Evolutionary conservation across 1,284 basidiomycete species (phyloP), one percentile per base, ranked within the genome.

Genomic region (Microbotryum intermedium): DNA sequence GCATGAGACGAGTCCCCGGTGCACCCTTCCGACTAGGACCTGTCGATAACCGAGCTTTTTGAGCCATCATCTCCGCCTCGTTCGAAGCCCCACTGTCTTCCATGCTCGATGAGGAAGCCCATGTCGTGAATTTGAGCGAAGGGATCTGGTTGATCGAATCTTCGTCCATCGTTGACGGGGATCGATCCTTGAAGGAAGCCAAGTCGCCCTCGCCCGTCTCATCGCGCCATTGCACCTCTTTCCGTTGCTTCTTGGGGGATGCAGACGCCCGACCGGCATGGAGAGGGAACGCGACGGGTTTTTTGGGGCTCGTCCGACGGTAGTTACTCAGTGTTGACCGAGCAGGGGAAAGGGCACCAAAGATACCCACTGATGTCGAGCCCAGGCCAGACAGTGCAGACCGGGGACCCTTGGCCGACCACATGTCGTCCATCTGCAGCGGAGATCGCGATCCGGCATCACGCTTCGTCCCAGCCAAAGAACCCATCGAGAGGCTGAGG

Each of bases 191-290:
- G 66, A 62, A 50, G 57, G 57, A 59, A 50, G 62, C 66, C 23
- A 68, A 55, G 0, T 61, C 66, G 42, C 58, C 63, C 10, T 65
- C 66, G 23, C 66, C 63, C 4, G 59, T 44, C 55, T 68, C 66
- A 57, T 68, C 66, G 4, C 63, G 45, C 66, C 66, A 68, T 52
- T 68, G 63, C 20, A 68, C 64, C 18, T 57, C 63, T 53, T 68
- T 68, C 30, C 52, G 23, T 39, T 39, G 53, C 55, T 61, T 65
- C 55, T 61, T 68, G 13, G 50, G 53, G 30, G 58, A 59, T 29
- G 7, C 21, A n/a, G n/a, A 28, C 18, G 16, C 44, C 26, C 9
- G 55, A 42, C 16, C 50, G 10, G 34, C 34, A 16, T 25, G 50
- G 20, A 51, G 25, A 20, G 50, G 58, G 45, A 61, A 59, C 4